A percentile compares a stretch with the other conserved stretches of the same genome.
Conservation (phyloP, 1,284 basidiomycete genomes). For the Ustilago trichophora region DNA sequence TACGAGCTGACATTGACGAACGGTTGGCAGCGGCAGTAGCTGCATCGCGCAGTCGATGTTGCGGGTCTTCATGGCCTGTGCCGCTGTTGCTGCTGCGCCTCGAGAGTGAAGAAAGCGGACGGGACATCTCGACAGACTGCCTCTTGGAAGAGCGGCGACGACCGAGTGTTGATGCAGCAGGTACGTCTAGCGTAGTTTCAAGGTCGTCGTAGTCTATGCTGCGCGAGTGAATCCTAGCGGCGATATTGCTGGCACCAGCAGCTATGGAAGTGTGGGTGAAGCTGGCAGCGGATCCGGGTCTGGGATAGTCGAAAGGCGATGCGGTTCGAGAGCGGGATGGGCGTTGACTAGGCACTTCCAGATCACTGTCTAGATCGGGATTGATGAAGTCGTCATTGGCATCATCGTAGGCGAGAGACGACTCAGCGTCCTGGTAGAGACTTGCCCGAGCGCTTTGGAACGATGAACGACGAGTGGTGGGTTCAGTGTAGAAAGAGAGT, state of each 20-base stretch:
- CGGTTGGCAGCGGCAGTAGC: constrained; percentile 32
- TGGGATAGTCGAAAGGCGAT: constrained; percentile 9
- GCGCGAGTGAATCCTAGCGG: not conserved
- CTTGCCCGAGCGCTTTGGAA: constrained; percentile 33
- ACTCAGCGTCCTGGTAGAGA: constrained; percentile 31
- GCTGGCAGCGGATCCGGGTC: constrained; percentile 2
- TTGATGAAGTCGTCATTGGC: constrained; percentile 9
- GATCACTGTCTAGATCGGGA: constrained; percentile 22
- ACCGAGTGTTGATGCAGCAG: not conserved
- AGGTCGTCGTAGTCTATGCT: not conserved
- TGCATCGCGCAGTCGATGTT: constrained; percentile 28
- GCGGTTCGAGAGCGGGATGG: constrained; percentile 8
- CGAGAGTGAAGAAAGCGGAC: constrained; percentile 21
- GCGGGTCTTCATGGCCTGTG: constrained; percentile 7
- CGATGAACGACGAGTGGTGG: constrained; percentile 27
- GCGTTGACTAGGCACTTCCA: constrained; percentile 17
- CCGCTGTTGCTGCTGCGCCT: constrained; percentile 21
- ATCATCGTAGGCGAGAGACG: constrained; percentile 20
- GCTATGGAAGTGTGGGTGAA: not conserved
- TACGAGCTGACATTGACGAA: constrained; percentile 13
- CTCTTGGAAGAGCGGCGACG: constrained; percentile 13
- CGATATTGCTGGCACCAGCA: not conserved
- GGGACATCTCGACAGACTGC: constrained; percentile 14
- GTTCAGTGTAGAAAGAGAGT: constrained; percentile 25
- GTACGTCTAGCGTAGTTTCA: constrained; percentile 17